A percentile compares a stretch with the other conserved stretches of the same genome.
These are phyloP conservation scores for Daedaleopsis nitida DNA, from an alignment of 768 basidiomycete genomes.

Conservation along the genomic window DNA sequence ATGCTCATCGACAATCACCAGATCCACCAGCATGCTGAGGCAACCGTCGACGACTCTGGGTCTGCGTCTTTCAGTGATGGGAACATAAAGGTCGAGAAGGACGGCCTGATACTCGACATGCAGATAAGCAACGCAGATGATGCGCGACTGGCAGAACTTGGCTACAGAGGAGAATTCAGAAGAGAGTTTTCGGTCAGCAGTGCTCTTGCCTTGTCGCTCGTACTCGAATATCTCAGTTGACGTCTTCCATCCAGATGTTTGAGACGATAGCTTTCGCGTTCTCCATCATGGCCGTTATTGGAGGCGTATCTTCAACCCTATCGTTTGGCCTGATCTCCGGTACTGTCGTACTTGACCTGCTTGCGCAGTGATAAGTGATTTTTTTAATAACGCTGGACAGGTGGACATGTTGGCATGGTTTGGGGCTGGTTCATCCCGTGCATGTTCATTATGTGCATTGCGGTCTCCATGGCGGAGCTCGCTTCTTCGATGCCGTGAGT, in stretches of 20 bases:
- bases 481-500: slow-evolving; percentile 76
- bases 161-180: slow-evolving; percentile 72
- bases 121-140: slow-evolving; percentile 45
- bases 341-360: slow-evolving; percentile 25
- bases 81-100: no score
- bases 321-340: slow-evolving; percentile 63
- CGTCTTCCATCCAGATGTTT: slow-evolving; percentile 41
- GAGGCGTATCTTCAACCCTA: slow-evolving; percentile 65
- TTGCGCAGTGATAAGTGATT: neutral
- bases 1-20: no score
- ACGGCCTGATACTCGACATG: no score
- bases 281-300: slow-evolving; percentile 71
- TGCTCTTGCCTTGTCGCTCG: neutral
- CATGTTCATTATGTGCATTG: slow-evolving; percentile 65
- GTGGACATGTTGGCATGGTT: slow-evolving; percentile 75
- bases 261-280: slow-evolving; percentile 68
- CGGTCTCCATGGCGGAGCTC: slow-evolving; percentile 70
- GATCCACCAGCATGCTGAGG: no score
- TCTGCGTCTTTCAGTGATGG: no score
- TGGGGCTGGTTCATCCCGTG: slow-evolving; percentile 77
- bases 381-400: slow-evolving; percentile 31
- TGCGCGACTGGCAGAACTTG: slow-evolving; percentile 59
- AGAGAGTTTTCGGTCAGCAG: slow-evolving; percentile 66
- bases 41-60: no score
- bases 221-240: neutral